Conservation (phyloP, 805 yeast species). For the Teunomyces funiuensis region DNA sequence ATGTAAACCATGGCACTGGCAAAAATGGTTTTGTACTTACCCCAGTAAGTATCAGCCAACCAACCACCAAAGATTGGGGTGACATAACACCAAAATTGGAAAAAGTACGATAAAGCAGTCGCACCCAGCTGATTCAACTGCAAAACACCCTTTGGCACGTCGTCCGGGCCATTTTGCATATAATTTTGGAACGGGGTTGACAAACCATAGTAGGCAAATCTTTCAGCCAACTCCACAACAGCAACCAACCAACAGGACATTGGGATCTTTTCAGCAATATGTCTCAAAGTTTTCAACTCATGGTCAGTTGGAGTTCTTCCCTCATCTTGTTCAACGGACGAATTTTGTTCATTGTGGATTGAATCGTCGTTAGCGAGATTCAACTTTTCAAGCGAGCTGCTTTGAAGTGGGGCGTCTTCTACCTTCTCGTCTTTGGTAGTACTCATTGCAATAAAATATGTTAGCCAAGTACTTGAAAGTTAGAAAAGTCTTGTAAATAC, state of each 20-base stretch:
- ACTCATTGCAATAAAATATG: too few relatives aligned
- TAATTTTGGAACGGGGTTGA: slow-evolving; percentile 77
- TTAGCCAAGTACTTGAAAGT: slow-evolving; percentile 2
- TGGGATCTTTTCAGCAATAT: slow-evolving; percentile 53
- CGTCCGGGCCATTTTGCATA: slow-evolving; percentile 57
- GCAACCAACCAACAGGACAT: slow-evolving; percentile 62
- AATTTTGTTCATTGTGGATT: slow-evolving; percentile 2
- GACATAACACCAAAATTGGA: slow-evolving; percentile 80
- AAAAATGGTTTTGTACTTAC: slow-evolving; percentile 68
- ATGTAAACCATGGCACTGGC: slow-evolving; percentile 60
- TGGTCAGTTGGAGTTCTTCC: slow-evolving; percentile 52
- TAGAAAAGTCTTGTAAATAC: not conserved
- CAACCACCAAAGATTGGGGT: slow-evolving; percentile 79
- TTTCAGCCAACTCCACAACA: slow-evolving; percentile 74
- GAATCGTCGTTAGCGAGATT: not conserved
- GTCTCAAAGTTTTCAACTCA: slow-evolving; percentile 52
- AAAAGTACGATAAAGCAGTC: slow-evolving; percentile 68
- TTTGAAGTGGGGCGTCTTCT: not conserved
- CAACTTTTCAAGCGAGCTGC: slow-evolving; percentile 1
- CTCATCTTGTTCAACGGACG: slow-evolving; percentile 19
- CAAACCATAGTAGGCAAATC: slow-evolving; percentile 79
- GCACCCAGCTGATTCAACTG: slow-evolving; percentile 62
- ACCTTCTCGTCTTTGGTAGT: not conserved
- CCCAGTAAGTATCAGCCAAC: slow-evolving; percentile 71
- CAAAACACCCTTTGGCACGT: slow-evolving; percentile 52